Conservation (phyloP, 1,284 basidiomycete species). For the Golubevia sp. region DNA sequence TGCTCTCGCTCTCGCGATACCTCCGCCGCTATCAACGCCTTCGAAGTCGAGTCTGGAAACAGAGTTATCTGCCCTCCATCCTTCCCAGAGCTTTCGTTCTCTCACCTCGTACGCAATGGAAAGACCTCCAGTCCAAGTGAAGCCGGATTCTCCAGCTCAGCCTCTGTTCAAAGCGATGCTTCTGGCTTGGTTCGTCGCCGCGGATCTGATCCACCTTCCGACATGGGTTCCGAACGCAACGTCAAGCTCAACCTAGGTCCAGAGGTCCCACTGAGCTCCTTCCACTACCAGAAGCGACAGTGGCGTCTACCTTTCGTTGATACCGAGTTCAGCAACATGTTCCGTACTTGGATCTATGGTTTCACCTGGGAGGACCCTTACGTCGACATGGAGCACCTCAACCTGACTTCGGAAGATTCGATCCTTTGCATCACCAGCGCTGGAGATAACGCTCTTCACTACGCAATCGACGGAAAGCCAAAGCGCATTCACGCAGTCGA, state of each 20-base stretch:
- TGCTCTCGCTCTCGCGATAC: slow-evolving; percentile 73
- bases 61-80: slow-evolving; percentile 35
- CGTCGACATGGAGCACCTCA: slow-evolving; percentile 74
- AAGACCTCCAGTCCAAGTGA: slow-evolving; percentile 27
- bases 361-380: slow-evolving; percentile 82
- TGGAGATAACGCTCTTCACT: slow-evolving; percentile 81
- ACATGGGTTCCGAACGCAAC: slow-evolving; percentile 57
- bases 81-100: slow-evolving; percentile 46
- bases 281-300: slow-evolving; percentile 73
- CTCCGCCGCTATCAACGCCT: slow-evolving; percentile 69
- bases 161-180: slow-evolving; percentile 62
- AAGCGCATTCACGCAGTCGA: slow-evolving; percentile 73
- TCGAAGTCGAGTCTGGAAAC: slow-evolving; percentile 76
- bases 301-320: slow-evolving; percentile 76
- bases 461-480: slow-evolving; percentile 73
- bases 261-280: slow-evolving; percentile 69
- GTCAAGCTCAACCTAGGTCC: slow-evolving; percentile 46
- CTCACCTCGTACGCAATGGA: slow-evolving; percentile 12
- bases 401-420: slow-evolving; percentile 71
- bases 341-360: slow-evolving; percentile 75
- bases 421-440: slow-evolving; percentile 79
- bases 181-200: slow-evolving; percentile 44
- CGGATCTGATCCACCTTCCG: slow-evolving; percentile 63
- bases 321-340: slow-evolving; percentile 74
- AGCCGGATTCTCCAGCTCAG: slow-evolving; percentile 62